Percentiles rank a stretch among this genome's conserved stretches.
Conservation (phyloP, 2,329 filamentous ascomycete genomes). For the Apiospora malaysiana region DNA sequence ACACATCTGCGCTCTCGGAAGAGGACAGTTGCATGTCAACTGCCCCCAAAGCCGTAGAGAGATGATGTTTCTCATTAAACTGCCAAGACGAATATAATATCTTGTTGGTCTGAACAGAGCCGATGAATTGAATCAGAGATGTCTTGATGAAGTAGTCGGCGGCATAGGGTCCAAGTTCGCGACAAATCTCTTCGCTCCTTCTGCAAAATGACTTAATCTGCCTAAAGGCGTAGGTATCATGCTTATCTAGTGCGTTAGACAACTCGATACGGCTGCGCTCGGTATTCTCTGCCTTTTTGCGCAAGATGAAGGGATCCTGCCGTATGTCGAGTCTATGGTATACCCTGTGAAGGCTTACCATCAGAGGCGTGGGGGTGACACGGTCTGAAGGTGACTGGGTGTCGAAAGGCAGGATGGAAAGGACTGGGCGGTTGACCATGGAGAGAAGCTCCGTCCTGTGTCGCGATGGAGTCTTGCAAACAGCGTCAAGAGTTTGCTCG, state of each 20-base stretch:
- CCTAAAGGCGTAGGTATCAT: constrained; percentile 57
- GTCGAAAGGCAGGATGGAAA: constrained; percentile 48
- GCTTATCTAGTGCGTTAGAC: constrained; percentile 44
- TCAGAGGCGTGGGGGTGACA: constrained; percentile 36
- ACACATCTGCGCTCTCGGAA: constrained; percentile 44
- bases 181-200: constrained; percentile 55
- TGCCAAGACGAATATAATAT: constrained; percentile 47
- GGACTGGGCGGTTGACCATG: constrained; percentile 69
- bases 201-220: constrained; percentile 62
- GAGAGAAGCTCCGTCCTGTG: constrained; percentile 74
- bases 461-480: constrained; percentile 70
- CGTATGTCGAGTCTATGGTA: constrained; percentile 57
- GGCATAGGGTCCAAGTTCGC: constrained; percentile 71
- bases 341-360: constrained; percentile 51
- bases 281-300: constrained; percentile 49
- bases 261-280: constrained; percentile 49
- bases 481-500: constrained; percentile 73
- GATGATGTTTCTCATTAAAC: constrained; percentile 60
- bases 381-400: not conserved
- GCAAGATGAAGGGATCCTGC: constrained; percentile 65
- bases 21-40: constrained; percentile 37
- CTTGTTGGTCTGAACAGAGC: constrained; percentile 33
- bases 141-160: constrained; percentile 68
- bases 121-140: constrained; percentile 46
- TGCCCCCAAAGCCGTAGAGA: constrained; percentile 52